Conservation (phyloP, 2,329 filamentous ascomycete genomes). For the Sporothrix sp. region DNA sequence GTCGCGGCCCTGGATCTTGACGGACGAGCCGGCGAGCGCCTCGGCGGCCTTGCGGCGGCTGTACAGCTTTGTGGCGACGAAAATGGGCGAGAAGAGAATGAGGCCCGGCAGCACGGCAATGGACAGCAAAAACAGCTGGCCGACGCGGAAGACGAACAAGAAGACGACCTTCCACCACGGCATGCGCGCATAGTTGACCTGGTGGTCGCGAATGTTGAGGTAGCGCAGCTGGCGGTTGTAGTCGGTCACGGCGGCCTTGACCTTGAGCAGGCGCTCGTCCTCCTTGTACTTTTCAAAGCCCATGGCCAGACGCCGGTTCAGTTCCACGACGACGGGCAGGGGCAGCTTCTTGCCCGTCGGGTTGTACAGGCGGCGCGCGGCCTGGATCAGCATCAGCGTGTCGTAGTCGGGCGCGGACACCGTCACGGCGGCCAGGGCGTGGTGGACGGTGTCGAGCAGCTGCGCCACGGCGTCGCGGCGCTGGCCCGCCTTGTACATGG, state of each 20-base stretch:
- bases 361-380: conserved; percentile 85
- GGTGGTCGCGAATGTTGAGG: conserved; percentile 83
- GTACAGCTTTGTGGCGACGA: conserved; percentile 73
- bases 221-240: conserved; percentile 85
- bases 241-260: conserved; percentile 65
- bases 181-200: conserved; percentile 84
- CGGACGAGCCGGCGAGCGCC: conserved; percentile 73
- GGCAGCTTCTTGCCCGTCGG: conserved; percentile 89
- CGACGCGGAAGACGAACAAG: conserved; percentile 68
- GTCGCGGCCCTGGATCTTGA: conserved; percentile 80
- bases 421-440: conserved; percentile 77
- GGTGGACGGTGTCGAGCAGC: conserved; percentile 77
- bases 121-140: conserved; percentile 66
- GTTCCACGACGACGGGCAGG: conserved; percentile 82
- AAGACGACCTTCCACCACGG: conserved; percentile 66
- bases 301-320: conserved; percentile 82
- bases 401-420: conserved; percentile 92
- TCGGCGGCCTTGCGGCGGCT: conserved; percentile 73
- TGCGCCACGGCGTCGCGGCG: conserved; percentile 78
- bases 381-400: conserved; percentile 93
- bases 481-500: conserved; percentile 75
- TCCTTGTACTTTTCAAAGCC: conserved; percentile 91
- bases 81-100: conserved; percentile 79
- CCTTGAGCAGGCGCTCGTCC: conserved; percentile 67
- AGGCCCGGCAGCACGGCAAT: conserved; percentile 78